phyloP scores from a whole-genome alignment of 768 basidiomycete species.

The Crucibulum laeve region DNA sequence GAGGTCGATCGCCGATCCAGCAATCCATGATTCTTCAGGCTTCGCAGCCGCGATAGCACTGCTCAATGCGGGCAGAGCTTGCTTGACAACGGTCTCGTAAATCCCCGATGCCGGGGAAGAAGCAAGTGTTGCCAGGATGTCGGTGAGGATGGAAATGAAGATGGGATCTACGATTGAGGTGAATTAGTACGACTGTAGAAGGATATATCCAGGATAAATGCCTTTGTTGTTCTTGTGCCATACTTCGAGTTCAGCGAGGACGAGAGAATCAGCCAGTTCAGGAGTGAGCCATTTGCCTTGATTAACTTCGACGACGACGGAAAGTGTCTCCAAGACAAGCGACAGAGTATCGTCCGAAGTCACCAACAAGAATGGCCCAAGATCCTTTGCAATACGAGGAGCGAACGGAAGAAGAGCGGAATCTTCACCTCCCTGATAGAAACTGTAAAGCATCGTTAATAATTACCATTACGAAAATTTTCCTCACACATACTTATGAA shows the following conservation, averaged over 20 bases:
- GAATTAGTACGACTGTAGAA: conserved; percentile 2
- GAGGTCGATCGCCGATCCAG: conserved; percentile 80
- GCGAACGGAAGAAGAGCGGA: conserved; percentile 61
- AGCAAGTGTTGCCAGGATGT: conserved; percentile 72
- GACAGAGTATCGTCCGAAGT: conserved; percentile 88
- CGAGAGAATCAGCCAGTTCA: conserved; percentile 63
- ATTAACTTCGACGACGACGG: conserved; percentile 73
- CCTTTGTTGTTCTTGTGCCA: conserved; percentile 90
- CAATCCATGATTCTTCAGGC: conserved; percentile 66
- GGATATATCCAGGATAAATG: conserved; percentile 15
- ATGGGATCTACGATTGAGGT: conserved; percentile 62
- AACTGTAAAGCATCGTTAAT: conserved; percentile 36
- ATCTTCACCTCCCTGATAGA: conserved; percentile 63
- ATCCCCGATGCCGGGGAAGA: conserved; percentile 53
- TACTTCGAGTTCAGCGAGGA: conserved; percentile 65
- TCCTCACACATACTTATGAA: conserved; percentile 71
- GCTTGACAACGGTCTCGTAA: conserved; percentile 69
- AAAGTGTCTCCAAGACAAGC: conserved; percentile 81
- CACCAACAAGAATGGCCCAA: conserved; percentile 77
- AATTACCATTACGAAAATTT: background rate
- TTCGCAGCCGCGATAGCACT: conserved; percentile 55
- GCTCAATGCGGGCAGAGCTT: conserved; percentile 71
- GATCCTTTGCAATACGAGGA: conserved; percentile 69
- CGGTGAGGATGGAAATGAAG: conserved; percentile 78
- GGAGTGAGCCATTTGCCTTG: conserved; percentile 67